Conservation (phyloP, 176 grass and related monocot species). For the Otatea glauca region DNA sequence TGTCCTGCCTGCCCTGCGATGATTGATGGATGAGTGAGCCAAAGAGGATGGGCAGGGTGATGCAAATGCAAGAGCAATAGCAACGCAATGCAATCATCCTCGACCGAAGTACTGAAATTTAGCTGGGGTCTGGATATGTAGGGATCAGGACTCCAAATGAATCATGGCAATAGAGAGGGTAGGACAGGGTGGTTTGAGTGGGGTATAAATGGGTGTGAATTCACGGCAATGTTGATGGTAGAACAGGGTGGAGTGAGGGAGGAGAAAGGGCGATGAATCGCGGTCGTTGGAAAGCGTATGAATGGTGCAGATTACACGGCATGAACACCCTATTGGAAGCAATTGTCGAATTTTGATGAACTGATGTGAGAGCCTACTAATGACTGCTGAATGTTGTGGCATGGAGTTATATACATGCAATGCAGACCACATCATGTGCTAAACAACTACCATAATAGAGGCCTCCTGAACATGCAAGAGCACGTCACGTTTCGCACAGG, state of each 20-base stretch:
- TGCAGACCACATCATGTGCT: no score
- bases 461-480: no score
- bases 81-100: slow-evolving; percentile 29
- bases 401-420: no score
- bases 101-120: background rate
- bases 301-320: background rate
- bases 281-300: background rate
- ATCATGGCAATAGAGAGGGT: background rate
- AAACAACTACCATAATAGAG: no score
- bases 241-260: background rate
- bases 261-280: background rate
- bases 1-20: background rate
- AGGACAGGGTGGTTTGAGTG: background rate
- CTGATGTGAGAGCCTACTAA: no score
- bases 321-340: no score
- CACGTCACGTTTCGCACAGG: background rate
- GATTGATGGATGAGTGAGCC: slow-evolving; percentile 53
- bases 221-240: background rate
- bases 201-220: background rate
- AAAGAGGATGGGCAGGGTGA: slow-evolving; percentile 12
- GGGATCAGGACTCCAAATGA: background rate
- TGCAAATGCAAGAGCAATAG: background rate
- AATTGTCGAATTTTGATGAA: no score
- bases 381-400: no score
- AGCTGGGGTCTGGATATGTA: background rate